Base-by-base conservation (phyloP, 768 basidiomycete genomes). In the Saitozyma sp. region DNA sequence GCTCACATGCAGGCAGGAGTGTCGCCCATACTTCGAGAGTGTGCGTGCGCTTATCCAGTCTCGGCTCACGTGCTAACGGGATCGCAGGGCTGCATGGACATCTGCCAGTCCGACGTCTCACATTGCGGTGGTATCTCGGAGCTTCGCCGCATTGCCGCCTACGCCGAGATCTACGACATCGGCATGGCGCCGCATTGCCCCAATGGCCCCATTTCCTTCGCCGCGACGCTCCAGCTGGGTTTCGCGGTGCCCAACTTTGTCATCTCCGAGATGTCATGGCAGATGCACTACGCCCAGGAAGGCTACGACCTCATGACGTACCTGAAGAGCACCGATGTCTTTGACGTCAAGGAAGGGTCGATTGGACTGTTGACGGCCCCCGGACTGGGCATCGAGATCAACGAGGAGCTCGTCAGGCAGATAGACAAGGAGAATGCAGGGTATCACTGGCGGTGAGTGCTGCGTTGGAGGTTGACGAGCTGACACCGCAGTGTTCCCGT, bases 171-270 rank as follows among this genome's bases (percentile, higher is more conserved):
- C 4, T 89, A 89, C 71, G 89, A 89, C 64, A 85, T 89, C 56
- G 88, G 84, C 11, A 71, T 82, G 56, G 88, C 87, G 0, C 87
- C 89, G 6, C 88, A 89, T 70, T 89, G 87, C 77, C 88, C 88
- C 1, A 64, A 74, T 10, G 76, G 75, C 0, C 88, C 88, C 0
- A 84, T 90, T 39, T 86, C 88, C 0, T 82, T 89, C 20, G 89
- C 87, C 7, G 87, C 88, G 19, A 87, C 85, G 69, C 83, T 89
- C 49, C 86, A 88, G 58, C 82, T 89, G 3, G 87, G 83, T 3
- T 81, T 84, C 42, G 79, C 83, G 20, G 82, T 84, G 9, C 85
- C 85, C 3, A 88, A 88, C 69, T 87, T 87, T 64, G 73, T 78
- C 46, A 60, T 77, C 54, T 77, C 77, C 58, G 74, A 78, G 60